Evolutionary conservation across 805 yeast species (phyloP).

Genomic region (Cephaloascus fragrans): DNA sequence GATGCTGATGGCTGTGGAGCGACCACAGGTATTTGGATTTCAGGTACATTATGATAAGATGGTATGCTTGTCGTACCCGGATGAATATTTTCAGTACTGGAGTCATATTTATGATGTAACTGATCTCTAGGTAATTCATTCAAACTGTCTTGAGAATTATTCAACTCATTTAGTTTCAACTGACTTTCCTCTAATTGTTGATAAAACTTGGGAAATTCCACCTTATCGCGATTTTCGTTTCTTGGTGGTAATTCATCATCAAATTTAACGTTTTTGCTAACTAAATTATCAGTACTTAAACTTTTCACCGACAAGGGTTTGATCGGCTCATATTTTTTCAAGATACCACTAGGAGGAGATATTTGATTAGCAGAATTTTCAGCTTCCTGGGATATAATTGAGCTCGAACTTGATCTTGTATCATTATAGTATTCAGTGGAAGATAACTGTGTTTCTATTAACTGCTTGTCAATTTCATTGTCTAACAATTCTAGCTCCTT

Average conservation of each 20-base stretch:
- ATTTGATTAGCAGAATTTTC: not conserved
- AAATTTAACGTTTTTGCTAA: not conserved
- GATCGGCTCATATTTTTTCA: slow-evolving; percentile 7
- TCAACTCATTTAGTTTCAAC: slow-evolving; percentile 1
- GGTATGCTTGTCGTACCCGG: no score
- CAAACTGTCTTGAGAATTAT: not conserved
- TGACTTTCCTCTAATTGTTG: slow-evolving; percentile 2
- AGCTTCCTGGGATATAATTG: slow-evolving; percentile 5
- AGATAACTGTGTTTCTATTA: not conserved
- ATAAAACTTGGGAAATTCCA: slow-evolving; percentile 1
- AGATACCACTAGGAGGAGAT: not conserved
- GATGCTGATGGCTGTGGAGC: no score
- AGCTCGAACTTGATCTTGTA: slow-evolving; percentile 5
- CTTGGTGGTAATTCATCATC: not conserved
- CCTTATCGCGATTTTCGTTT: not conserved
- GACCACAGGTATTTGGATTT: no score
- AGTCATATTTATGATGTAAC: not conserved
- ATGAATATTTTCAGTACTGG: not conserved
- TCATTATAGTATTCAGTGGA: slow-evolving; percentile 2
- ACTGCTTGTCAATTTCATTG: slow-evolving; percentile 1
- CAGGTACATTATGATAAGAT: not conserved
- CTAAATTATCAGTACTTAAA: not conserved
- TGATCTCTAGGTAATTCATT: not conserved
- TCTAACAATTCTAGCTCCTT: not conserved
- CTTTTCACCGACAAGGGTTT: slow-evolving; percentile 11